Base-by-base conservation (phyloP, 306 rosid species). In the Castanea mollissima region DNA sequence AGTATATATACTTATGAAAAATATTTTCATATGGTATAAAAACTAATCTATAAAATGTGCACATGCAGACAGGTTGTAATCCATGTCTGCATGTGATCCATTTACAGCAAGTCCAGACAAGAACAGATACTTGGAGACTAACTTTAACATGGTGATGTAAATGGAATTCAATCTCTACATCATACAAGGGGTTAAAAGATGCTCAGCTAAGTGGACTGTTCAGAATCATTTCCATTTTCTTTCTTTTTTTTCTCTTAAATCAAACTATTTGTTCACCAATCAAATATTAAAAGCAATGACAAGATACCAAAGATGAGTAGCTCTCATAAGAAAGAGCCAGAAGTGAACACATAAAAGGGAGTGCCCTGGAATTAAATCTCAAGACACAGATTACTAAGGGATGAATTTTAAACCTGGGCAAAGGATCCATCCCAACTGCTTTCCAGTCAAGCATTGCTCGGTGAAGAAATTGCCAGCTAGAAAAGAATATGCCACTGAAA, bases 391-490 rank as follows among this genome's bases (percentile, higher is more conserved):
- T 55, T 63, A 74, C 62, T 55, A 27, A 74, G 78, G 78, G 63
- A 69, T 77, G 87, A 63, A 41, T 74, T 55, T 25, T 29, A 21
- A 74, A 95, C 99, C 99, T 95, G 84, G 97, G 97, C 72, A 84
- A 83, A 63, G 97, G 91, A 85, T 89, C 63, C 98, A 91, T 95
- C 63, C 90, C 96, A 63, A 73, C 90, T 73, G 95, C 92, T 82
- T 93, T 93, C 98, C 99, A 93, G 78, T 88, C 93, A 83, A 91
- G 89, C 96, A 93, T 83, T 79, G 90, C 84, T 77, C 73, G 88
- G 89, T 95, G 94, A 81, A 95, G 76, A 80, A 89, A 84, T 88
- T 95, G 94, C 99, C 99, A 95, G 65, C 88, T 82, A 5, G 96
- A 89, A 78, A 95, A 95, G 82, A 95, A 92, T 54, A 95, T 56